A percentile compares a stretch with the other conserved stretches of the same genome.
These are phyloP conservation scores for Sporothrix sp. DNA, from an alignment of 2,329 filamentous ascomycete genomes.

Conservation along the genomic window DNA sequence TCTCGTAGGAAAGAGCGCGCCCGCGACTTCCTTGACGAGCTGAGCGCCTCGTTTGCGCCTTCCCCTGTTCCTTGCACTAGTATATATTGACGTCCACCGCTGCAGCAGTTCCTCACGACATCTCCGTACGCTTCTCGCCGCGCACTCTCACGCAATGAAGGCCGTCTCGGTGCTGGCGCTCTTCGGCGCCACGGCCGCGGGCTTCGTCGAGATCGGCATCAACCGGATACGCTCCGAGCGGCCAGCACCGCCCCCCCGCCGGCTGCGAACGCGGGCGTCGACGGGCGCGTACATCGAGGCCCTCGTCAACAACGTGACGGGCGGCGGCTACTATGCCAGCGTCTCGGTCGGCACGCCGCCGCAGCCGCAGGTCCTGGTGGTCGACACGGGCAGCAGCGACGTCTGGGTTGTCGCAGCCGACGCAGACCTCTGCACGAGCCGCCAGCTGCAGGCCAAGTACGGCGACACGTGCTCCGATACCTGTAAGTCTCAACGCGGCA, in stretches of 20 bases:
- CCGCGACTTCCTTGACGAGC: conserved; percentile 3
- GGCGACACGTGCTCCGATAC: conserved; percentile 30
- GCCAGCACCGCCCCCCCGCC: conserved; percentile 16
- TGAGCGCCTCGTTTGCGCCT: conserved; percentile 6
- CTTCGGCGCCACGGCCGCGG: conserved; percentile 11
- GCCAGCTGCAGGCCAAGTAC: conserved; percentile 26
- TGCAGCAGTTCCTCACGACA: background rate
- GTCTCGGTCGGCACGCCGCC: conserved; percentile 50
- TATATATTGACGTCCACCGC: conserved; percentile 1
- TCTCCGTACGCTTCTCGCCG: too few species aligned
- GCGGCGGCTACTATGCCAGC: conserved; percentile 47
- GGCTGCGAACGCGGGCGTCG: conserved; percentile 15
- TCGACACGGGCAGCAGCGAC: conserved; percentile 56
- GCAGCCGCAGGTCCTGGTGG: conserved; percentile 43
- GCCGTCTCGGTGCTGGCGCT: conserved; percentile 1
- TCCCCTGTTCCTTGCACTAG: conserved; percentile 4
- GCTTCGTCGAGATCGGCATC: conserved; percentile 18
- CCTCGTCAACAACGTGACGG: conserved; percentile 44
- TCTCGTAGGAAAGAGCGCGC: background rate
- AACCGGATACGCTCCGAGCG: conserved; percentile 10
- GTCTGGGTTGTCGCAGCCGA: conserved; percentile 42
- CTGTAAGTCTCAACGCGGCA: too few species aligned
- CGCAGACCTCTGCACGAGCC: conserved; percentile 32
- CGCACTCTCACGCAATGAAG: too few species aligned
- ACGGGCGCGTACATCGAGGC: conserved; percentile 26